phyloP scores from a whole-genome alignment of 352 stramenopile genomes.

The Phytophthora ohioensis region DNA sequence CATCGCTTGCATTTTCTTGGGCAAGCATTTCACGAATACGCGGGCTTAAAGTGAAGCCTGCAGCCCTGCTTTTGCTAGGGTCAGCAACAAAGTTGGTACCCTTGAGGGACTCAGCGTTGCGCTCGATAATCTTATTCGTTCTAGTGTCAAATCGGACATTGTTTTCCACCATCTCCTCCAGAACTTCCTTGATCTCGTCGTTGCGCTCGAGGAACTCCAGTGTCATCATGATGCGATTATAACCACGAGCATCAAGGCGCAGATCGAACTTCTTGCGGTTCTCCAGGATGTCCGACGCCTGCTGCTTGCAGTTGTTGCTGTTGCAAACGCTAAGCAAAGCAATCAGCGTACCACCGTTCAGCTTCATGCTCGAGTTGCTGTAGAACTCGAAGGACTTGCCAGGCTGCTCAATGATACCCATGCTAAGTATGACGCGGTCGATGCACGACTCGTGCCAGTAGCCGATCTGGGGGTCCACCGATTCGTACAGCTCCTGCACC shows the following conservation, averaged over 20 bases:
- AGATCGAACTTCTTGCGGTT: constrained; percentile 86
- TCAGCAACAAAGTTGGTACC: constrained; percentile 48
- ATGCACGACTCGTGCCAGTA: constrained; percentile 76
- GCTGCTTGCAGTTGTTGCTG: constrained; percentile 74
- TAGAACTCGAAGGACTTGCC: constrained; percentile 81
- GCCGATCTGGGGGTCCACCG: constrained; percentile 67
- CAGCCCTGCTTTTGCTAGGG: constrained; percentile 35
- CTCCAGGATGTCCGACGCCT: constrained; percentile 74
- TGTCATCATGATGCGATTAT: constrained; percentile 79
- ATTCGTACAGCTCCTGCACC: constrained; percentile 61
- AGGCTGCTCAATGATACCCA: constrained; percentile 71
- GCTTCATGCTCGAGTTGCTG: constrained; percentile 82
- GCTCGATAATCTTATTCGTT: constrained; percentile 65
- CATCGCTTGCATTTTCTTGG: constrained; percentile 42
- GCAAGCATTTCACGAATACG: constrained; percentile 60
- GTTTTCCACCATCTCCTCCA: constrained; percentile 72
- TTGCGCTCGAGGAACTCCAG: constrained; percentile 77
- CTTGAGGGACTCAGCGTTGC: constrained; percentile 57
- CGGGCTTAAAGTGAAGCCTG: constrained; percentile 43
- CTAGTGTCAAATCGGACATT: constrained; percentile 66
- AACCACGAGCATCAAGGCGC: constrained; percentile 67
- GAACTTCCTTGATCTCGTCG: constrained; percentile 60
- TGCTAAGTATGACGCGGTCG: constrained; percentile 73
- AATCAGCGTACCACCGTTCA: constrained; percentile 76
- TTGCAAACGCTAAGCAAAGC: constrained; percentile 74